Evolutionary conservation across 257 asterid genomes (phyloP), one percentile per base, ranked within the genome.

Genomic region (Solanum piurae): DNA sequence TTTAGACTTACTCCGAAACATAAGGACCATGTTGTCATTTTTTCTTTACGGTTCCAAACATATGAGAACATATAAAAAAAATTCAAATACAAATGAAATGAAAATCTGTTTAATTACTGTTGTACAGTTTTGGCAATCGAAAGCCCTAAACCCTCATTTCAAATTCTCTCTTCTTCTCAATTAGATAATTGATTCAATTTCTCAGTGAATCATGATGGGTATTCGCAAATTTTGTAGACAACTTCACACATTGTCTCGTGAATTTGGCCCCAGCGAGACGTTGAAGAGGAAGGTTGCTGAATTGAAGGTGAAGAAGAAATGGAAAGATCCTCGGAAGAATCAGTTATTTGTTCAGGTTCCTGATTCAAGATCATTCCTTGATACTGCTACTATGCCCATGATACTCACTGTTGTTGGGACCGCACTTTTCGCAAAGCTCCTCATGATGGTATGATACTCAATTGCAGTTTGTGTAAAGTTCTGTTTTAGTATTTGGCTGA

Each of bases 381-480:
- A 97, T 87, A 92, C 97, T 9, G 93, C 98, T 74, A 89, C 94
- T 46, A 92, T 97, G 98, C 98, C 99, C 2, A 84, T 95, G 96
- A 89, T 95, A 83, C 96, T 95, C 83, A 92, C 93, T 76, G 97
- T 89, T 9, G 95, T 94, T 23, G 98, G 98, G 60, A 90, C 94
- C 87, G 98, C 97, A 34, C 87, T 94, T 38, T 89, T 93, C 20
- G 95, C 97, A 7, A 97, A 97, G 93, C 93, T 97, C 85, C 90
- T 95, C 40, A 94, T 97, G 97, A 94, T 94, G 99, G 99, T 95
- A 93, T 46, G 27, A 83, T 33, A 46, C 33, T 76, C 11, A 7
- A 38, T 75, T 75, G 83, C 5, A 23, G 58, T 75, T 38, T 75
- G 12, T 7, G n/a, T 31, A 7, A 38, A 12, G 16, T 76, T 20